Percentiles rank a stretch among this genome's conserved stretches.
phyloP scores from a whole-genome alignment of 2,329 filamentous ascomycete genomes.

The Aspergillus hiratsukae region DNA sequence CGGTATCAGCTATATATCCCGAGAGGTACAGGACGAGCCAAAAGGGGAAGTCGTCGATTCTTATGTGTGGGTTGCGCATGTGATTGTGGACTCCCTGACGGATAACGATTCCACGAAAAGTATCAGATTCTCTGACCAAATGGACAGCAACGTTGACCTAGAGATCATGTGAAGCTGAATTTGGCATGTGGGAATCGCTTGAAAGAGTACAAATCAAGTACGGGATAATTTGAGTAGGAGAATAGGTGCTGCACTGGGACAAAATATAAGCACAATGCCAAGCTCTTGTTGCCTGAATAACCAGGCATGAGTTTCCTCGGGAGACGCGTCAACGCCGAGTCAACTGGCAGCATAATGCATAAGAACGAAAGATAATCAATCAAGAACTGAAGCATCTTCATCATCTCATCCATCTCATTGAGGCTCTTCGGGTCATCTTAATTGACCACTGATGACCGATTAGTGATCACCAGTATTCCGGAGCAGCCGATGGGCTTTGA shows the following conservation, averaged over 20 bases:
- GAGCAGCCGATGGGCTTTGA: neutral
- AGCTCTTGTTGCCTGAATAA: too few species aligned
- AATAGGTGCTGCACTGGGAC: neutral
- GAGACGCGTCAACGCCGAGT: too few species aligned
- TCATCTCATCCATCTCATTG: neutral
- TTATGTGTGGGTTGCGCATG: neutral
- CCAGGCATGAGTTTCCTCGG: too few species aligned
- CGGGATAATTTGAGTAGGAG: neutral
- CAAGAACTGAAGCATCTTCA: neutral
- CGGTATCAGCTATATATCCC: neutral
- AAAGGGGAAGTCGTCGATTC: neutral
- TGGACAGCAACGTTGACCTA: neutral
- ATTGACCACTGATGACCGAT: neutral
- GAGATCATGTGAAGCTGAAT: neutral
- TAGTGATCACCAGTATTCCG: too few species aligned
- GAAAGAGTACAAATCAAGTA: too few species aligned
- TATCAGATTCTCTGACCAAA: neutral
- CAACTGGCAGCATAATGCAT: neutral
- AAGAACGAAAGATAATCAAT: neutral
- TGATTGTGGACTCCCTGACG: neutral
- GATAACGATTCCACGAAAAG: neutral
- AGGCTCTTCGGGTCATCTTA: neutral
- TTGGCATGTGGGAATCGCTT: neutral
- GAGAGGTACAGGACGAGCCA: neutral
- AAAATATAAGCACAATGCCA: too few species aligned